Evolutionary conservation across 306 rosid genomes (phyloP), one percentile per base, ranked within the genome.

Genomic region (Pyrus betulifolia): DNA sequence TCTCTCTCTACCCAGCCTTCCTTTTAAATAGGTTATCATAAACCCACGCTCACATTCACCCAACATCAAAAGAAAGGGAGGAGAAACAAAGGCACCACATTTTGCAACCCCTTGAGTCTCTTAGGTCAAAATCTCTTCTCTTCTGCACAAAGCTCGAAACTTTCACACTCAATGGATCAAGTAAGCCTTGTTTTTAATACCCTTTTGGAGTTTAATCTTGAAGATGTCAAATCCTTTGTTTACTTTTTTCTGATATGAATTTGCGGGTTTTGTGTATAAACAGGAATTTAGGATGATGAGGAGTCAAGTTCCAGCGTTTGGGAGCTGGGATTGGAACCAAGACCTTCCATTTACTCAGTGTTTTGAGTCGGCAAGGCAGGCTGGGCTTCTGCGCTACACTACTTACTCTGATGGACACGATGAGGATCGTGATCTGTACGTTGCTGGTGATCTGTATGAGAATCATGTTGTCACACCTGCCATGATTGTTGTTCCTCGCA

Each of bases 291-390:
- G 83, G 77, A 31, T 64, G 45, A 64, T 31, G 69, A 88, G 88
- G 67, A 86, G 73, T 18, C 88, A 88, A 28, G 86, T 95, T 0
- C 97, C 98, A 19, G 88, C 89, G 10, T 95, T 95, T 84, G 98
- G 98, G 51, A 90, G 96, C 86, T 95, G 97, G 98, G 93, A 95
- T 71, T 94, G 96, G 96, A 92, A 94, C 61, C 92, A 87, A 15
- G 87, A 87, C 60, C 79, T 95, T 9, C 96, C 93, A 9, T 95
- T 90, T 83, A 89, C 97, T 0, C 86, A 92, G 84, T 95, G 98
- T 79, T 95, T 95, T 59, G 98, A 95, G 70, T 77, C 98, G 8
- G 92, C 97, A 0, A 87, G 89, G 55, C 87, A 88, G 60, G 88
- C 86, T 59, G 91, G 88, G 44, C 67, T 87, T 67, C 57, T 88